Conservation (phyloP, 306 rosid species). For the Gleditsia sinensis region DNA sequence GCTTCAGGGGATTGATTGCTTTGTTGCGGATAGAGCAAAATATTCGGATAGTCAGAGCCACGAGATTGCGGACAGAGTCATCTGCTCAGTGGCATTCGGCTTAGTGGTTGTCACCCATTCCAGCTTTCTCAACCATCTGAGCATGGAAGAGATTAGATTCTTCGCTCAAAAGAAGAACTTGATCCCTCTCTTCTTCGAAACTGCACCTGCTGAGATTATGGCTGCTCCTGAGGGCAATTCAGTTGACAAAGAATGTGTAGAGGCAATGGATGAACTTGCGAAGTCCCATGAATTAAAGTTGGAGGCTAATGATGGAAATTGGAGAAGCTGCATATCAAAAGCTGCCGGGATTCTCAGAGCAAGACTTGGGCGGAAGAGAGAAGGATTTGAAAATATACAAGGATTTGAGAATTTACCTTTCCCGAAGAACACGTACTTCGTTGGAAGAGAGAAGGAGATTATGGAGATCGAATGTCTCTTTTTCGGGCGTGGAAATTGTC, state of each 20-base stretch:
- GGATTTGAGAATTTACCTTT: constrained; percentile 63
- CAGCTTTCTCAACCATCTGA: constrained; percentile 58
- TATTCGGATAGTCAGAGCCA: constrained; percentile 77
- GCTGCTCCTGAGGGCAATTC: constrained; percentile 55
- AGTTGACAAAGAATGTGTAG: constrained; percentile 63
- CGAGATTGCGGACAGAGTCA: constrained; percentile 79
- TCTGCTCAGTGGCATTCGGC: constrained; percentile 76
- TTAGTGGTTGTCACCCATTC: constrained; percentile 70
- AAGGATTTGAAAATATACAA: constrained; percentile 35
- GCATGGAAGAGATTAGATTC: constrained; percentile 78
- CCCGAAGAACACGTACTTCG: constrained; percentile 61
- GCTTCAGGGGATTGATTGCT: constrained; percentile 90
- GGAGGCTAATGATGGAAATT: constrained; percentile 70
- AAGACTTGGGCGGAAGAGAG: constrained; percentile 75
- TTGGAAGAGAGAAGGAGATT: constrained; percentile 84
- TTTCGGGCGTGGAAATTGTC: constrained; percentile 55
- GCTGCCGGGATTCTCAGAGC: constrained; percentile 59
- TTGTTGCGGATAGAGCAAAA: constrained; percentile 77
- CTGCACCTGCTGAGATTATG: constrained; percentile 55
- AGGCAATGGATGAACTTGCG: constrained; percentile 67
- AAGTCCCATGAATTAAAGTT: constrained; percentile 64
- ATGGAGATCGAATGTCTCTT: constrained; percentile 68
- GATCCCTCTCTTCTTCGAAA: constrained; percentile 73
- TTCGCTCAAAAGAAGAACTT: constrained; percentile 89
- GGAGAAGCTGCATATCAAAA: constrained; percentile 64